These are phyloP conservation scores for Reutealis trisperma DNA, from an alignment of 345 rosid genomes.

Conservation along the genomic window DNA sequence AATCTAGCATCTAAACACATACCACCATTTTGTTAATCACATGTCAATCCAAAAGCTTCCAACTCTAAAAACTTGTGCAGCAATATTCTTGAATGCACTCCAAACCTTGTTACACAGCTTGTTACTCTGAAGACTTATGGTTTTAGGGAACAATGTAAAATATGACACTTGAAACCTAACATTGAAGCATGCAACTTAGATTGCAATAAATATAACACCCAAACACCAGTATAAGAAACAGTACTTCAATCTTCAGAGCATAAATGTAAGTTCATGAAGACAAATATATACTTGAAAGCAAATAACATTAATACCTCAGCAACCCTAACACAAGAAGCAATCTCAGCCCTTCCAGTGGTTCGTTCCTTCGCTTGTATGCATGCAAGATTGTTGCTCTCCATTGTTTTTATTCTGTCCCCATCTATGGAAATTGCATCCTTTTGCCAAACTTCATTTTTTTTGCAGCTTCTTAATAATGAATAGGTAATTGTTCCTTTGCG, in stretches of 20 bases:
- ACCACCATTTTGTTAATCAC: not conserved
- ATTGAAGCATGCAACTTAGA: not conserved
- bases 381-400: conserved; percentile 62
- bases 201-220: not conserved
- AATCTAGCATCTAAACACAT: not conserved
- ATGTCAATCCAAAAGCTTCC: not conserved
- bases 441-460: conserved; percentile 46
- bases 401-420: conserved; percentile 72
- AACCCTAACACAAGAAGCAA: conserved; percentile 88
- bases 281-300: not conserved
- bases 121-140: not conserved
- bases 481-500: conserved; percentile 61
- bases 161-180: not conserved
- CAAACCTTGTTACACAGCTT: conserved; percentile 3
- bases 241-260: not conserved
- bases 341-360: conserved; percentile 69
- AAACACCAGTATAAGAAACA: not conserved
- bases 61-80: not conserved
- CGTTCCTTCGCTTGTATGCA: conserved; percentile 92
- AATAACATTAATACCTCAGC: conserved; percentile 64
- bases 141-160: not conserved
- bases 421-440: conserved; percentile 53
- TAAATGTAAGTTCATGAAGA: not conserved
- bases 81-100: not conserved
- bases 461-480: conserved; percentile 63